Conservation (phyloP, 768 basidiomycete genomes). For the Cystoderma amianthinum region DNA sequence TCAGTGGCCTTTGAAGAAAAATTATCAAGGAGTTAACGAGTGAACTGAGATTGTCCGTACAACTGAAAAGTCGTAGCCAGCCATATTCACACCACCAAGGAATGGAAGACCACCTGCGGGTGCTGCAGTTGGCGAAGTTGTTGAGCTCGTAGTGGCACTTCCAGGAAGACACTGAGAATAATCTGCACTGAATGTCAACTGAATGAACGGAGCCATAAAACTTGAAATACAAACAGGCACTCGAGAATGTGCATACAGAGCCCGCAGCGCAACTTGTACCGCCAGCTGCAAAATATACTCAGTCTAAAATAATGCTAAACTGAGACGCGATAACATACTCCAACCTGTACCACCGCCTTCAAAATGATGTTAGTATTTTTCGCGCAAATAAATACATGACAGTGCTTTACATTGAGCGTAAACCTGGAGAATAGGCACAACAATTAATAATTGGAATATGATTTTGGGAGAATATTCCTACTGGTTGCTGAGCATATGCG, state of each 20-base stretch:
- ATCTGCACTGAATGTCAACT: conserved; percentile 12
- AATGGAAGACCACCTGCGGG: conserved; percentile 20
- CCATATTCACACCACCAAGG: conserved; percentile 42
- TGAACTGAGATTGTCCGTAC: conserved; percentile 13
- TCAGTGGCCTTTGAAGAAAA: conserved; percentile 24
- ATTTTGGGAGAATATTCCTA: conserved; percentile 5
- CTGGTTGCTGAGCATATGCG: conserved; percentile 14
- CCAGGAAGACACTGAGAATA: conserved; percentile 29
- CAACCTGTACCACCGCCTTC: conserved; percentile 17
- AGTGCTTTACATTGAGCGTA: background rate
- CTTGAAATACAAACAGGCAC: conserved; percentile 23
- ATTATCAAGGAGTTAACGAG: background rate
- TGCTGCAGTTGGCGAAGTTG: conserved; percentile 10
- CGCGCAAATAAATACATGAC: background rate
- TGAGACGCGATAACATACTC: conserved; percentile 11
- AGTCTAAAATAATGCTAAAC: background rate
- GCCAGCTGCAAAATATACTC: conserved; percentile 18
- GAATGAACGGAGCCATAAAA: background rate
- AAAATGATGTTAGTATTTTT: conserved; percentile 1
- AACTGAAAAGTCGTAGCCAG: conserved; percentile 39
- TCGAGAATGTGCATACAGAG: conserved; percentile 21
- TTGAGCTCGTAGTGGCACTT: conserved; percentile 13
- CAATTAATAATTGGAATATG: too few species aligned
- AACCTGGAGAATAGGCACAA: background rate
- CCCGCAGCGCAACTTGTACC: conserved; percentile 28